phyloP scores from a whole-genome alignment of 306 rosid genomes.

The Alnus rubra region DNA sequence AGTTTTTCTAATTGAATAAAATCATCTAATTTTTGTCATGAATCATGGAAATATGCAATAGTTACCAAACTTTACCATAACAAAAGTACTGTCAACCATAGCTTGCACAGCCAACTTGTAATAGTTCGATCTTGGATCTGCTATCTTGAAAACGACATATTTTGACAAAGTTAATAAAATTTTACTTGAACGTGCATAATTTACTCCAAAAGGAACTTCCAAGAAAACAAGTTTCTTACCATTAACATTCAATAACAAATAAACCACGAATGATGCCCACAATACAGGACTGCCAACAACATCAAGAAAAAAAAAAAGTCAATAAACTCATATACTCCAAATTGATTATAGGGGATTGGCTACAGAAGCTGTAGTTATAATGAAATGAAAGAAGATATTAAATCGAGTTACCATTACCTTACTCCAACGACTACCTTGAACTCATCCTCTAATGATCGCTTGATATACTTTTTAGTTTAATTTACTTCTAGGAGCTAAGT shows the following conservation, averaged over 20 bases:
- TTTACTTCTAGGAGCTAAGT: constrained; percentile 80
- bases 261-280: constrained; percentile 81
- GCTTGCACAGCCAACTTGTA: too few relatives aligned
- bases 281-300: constrained; percentile 71
- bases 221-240: constrained; percentile 47
- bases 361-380: neutral
- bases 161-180: neutral
- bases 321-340: constrained; percentile 1
- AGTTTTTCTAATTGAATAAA: too few relatives aligned
- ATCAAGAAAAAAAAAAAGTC: constrained; percentile 16
- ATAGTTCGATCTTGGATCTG: too few relatives aligned
- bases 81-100: too few relatives aligned
- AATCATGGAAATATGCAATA: too few relatives aligned
- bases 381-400: constrained; percentile 5
- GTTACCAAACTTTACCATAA: too few relatives aligned
- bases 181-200: neutral
- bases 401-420: constrained; percentile 46
- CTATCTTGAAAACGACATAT: constrained; percentile 63
- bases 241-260: constrained; percentile 66
- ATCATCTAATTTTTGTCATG: too few relatives aligned
- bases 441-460: constrained; percentile 95
- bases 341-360: neutral
- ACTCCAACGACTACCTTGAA: constrained; percentile 87
- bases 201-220: neutral
- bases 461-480: constrained; percentile 88